These are phyloP conservation scores for Spatholobus suberectus DNA, from an alignment of 306 rosid species.

Conservation along the genomic window DNA sequence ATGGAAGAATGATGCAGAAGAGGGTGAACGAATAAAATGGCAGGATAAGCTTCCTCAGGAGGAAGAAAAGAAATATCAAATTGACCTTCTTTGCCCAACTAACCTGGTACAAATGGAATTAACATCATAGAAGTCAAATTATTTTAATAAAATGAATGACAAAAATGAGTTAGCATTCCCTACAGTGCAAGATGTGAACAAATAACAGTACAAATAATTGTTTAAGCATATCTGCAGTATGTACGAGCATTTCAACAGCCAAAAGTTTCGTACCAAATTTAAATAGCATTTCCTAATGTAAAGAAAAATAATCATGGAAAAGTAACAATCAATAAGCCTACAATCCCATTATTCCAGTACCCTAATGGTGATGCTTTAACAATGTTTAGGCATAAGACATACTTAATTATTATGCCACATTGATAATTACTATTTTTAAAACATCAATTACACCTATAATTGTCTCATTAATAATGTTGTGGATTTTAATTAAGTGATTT, in stretches of 20 bases:
- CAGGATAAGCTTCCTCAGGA: constrained; percentile 90
- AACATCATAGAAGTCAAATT: constrained; percentile 42
- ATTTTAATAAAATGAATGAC: constrained; percentile 23
- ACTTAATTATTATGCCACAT: background rate
- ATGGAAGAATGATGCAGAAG: constrained; percentile 96
- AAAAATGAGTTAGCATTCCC: constrained; percentile 28
- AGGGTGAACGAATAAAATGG: constrained; percentile 98
- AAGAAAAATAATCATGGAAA: constrained; percentile 8
- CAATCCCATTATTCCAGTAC: background rate
- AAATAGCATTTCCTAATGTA: constrained; percentile 17
- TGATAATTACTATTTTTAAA: background rate
- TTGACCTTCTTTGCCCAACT: constrained; percentile 82
- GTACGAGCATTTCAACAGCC: constrained; percentile 8
- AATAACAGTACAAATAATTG: constrained; percentile 19
- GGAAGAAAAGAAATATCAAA: constrained; percentile 93
- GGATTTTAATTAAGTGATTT: background rate
- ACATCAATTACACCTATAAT: background rate
- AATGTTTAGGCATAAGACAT: background rate
- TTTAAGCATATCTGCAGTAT: background rate
- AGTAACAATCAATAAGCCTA: background rate
- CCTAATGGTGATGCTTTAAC: background rate
- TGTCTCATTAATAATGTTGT: background rate
- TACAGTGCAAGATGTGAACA: background rate
- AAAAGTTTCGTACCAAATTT: background rate
- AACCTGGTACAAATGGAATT: constrained; percentile 64